Percentiles rank a stretch among this genome's conserved stretches.
Evolutionary conservation across 2,329 filamentous ascomycete genomes (phyloP).

Genomic region (Thielaviopsis euricoi): DNA sequence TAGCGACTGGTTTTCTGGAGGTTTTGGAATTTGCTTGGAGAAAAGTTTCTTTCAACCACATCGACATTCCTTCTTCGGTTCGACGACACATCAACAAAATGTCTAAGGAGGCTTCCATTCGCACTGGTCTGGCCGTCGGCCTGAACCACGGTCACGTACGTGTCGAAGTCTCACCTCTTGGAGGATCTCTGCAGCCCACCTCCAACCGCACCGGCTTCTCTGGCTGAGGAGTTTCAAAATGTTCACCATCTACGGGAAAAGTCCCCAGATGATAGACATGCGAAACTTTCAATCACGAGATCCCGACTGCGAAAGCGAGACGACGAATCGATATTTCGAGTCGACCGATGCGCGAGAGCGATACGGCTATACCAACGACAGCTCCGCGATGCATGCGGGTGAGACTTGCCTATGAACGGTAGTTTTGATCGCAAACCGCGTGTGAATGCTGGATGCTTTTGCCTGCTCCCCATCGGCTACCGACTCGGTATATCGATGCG

Average conservation of each 20-base stretch:
- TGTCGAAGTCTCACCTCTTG: slow-evolving; percentile 52
- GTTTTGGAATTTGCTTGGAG: slow-evolving; percentile 1
- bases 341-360: slow-evolving; percentile 4
- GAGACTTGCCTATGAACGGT: not conserved
- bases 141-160: slow-evolving; percentile 50
- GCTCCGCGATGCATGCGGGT: not conserved
- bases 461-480: not conserved
- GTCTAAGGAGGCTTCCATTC: slow-evolving; percentile 42
- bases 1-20: slow-evolving; percentile 3
- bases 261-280: not conserved
- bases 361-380: not conserved
- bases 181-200: slow-evolving; percentile 45
- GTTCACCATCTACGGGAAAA: not conserved
- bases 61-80: slow-evolving; percentile 15
- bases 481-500: slow-evolving; percentile 3
- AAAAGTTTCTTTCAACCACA: slow-evolving; percentile 16
- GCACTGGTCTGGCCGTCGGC: slow-evolving; percentile 43
- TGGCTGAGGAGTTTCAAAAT: not conserved
- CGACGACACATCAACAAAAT: slow-evolving; percentile 24
- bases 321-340: slow-evolving; percentile 4
- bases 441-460: not conserved
- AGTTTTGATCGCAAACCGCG: not conserved
- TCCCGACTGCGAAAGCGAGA: slow-evolving; percentile 14
- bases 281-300: slow-evolving; percentile 15
- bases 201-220: slow-evolving; percentile 1